Evolutionary conservation across 108 stramenopile genomes (phyloP), one percentile per base, ranked within the genome.

Genomic region (Nannochloropsis gaditana): DNA sequence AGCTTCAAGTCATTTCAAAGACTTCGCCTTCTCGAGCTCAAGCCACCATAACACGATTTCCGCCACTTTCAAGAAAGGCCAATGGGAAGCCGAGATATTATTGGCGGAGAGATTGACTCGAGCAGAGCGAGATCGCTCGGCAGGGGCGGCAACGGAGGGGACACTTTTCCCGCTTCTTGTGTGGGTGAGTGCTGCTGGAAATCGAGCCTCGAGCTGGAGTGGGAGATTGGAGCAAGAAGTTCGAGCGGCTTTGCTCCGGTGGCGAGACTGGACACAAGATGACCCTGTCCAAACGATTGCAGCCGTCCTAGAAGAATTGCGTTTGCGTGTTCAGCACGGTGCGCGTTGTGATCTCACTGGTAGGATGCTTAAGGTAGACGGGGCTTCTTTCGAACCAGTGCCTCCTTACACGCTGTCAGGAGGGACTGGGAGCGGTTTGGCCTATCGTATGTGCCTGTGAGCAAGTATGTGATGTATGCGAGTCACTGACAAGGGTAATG

Each of bases 251-350:
- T n/a, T 73, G 59, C 59, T 73, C 19, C 59, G 8, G n/a, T 73
- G 59, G 59, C 15, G 59, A n/a, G 59, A 73, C 15, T 73, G 59
- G 59, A 73, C 59, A n/a, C 4, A 73, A 73, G 59, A 73, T 73
- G 59, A 73, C n/a, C 19, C n/a, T 2, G 59, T 73, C 15, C 15
- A 73, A n/a, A 73, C 59, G 19, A n/a, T 73, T n/a, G 59, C 59
- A n/a, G 59, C 59, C n/a, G 59, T 73, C 19, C 59, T 73, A n/a
- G 59, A 73, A 73, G 59, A 73, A 73, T n/a, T 73, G n/a, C 59
- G 59, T n/a, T n/a, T 73, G 8, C 59, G 59, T 73, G 59, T 73
- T n/a, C 59, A n/a, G 8, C 59, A 15, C n/a, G 59, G 59, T n/a
- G 59, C 59, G 59, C 15, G 59, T n/a, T 73, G 59, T 8, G 59